phyloP scores from a whole-genome alignment of 345 rosid genomes.

The Brassica juncea region DNA sequence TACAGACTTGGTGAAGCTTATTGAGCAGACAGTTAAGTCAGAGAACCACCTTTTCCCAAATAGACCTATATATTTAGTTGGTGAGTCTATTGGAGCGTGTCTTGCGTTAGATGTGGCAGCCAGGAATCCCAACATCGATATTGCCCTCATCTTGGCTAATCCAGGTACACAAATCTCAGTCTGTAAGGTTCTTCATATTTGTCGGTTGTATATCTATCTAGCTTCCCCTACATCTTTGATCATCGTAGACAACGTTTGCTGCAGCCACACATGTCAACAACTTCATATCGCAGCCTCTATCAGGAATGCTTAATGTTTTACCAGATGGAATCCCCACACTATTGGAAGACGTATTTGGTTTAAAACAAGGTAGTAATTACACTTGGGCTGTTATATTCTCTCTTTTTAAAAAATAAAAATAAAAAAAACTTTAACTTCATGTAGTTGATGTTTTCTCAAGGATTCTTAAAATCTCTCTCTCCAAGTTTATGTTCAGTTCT shows the following conservation, averaged over 20 bases:
- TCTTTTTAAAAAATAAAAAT: no score
- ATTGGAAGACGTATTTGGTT: constrained; percentile 42
- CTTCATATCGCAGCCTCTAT: constrained; percentile 44
- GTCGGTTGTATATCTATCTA: no score
- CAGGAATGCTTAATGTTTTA: constrained; percentile 44
- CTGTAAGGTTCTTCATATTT: neutral
- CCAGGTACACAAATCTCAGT: constrained; percentile 44
- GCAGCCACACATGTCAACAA: constrained; percentile 50
- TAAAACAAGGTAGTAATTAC: neutral
- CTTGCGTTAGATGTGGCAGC: constrained; percentile 63
- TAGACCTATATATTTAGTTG: constrained; percentile 63
- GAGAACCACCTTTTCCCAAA: constrained; percentile 41
- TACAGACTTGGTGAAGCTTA: constrained; percentile 54
- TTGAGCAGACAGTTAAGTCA: constrained; percentile 48
- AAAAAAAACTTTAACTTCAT: no score
- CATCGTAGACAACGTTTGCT: neutral
- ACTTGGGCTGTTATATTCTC: neutral
- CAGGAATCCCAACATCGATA: constrained; percentile 52
- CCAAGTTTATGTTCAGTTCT: neutral
- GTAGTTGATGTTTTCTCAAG: no score
- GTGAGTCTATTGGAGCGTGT: constrained; percentile 64
- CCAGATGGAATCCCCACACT: constrained; percentile 45
- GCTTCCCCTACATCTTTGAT: neutral
- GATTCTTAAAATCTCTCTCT: no score
- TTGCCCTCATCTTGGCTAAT: constrained; percentile 54